These are phyloP conservation scores for Elaeis guineensis DNA, from an alignment of 176 grass and related monocot genomes.

Conservation along the genomic window DNA sequence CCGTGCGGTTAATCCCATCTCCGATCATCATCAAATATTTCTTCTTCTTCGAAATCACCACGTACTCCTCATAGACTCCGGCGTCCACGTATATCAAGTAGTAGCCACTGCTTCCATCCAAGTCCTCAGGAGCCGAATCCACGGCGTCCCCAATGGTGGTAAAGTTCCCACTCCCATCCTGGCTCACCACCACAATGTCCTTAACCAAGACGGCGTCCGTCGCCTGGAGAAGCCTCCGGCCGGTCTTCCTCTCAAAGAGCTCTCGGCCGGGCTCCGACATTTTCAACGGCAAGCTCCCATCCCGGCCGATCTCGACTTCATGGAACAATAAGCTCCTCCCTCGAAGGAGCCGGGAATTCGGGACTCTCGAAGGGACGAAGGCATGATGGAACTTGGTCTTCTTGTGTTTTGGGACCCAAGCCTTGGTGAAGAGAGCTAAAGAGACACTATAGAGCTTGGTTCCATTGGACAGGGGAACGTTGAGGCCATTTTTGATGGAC, in stretches of 20 bases:
- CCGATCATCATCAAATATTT: constrained; percentile 91
- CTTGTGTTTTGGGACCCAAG: constrained; percentile 50
- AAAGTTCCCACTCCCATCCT: constrained; percentile 51
- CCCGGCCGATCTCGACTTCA: constrained; percentile 2
- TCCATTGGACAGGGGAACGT: constrained; percentile 35
- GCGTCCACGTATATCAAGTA: constrained; percentile 60
- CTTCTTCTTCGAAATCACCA: constrained; percentile 47
- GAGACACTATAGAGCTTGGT: constrained; percentile 77
- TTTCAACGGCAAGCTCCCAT: constrained; percentile 30
- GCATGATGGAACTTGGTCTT: constrained; percentile 20
- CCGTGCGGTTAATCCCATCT: constrained; percentile 59
- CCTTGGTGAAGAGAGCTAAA: constrained; percentile 71
- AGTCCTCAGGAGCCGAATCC: constrained; percentile 44
- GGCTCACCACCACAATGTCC: constrained; percentile 42
- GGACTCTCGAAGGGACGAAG: constrained; percentile 15
- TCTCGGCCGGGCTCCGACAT: constrained; percentile 23
- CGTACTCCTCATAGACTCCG: constrained; percentile 85
- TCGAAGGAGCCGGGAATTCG: background rate
- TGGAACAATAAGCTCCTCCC: constrained; percentile 33
- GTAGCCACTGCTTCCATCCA: constrained; percentile 57
- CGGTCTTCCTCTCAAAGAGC: constrained; percentile 16
- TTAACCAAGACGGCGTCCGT: constrained; percentile 29
- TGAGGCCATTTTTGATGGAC: constrained; percentile 58
- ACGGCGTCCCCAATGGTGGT: constrained; percentile 49
- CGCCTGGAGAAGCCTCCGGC: constrained; percentile 18